These are phyloP conservation scores for Candida tammaniensis DNA, from an alignment of 805 yeast genomes.

Conservation along the genomic window DNA sequence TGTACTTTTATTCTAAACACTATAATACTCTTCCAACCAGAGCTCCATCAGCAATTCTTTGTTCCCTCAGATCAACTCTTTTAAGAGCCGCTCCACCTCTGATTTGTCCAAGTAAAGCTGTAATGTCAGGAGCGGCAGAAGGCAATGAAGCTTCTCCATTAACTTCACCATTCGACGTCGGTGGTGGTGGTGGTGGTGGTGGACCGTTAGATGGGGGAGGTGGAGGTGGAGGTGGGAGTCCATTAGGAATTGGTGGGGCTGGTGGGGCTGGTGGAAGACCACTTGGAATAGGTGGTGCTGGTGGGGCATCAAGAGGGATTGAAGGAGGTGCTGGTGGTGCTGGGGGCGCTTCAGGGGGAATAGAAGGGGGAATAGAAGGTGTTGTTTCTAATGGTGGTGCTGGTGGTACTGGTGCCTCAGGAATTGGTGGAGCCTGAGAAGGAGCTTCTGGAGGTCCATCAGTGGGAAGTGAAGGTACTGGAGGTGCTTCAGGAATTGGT, in stretches of 20 bases:
- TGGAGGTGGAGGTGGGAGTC: conserved; percentile 23
- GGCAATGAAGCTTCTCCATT: conserved; percentile 25
- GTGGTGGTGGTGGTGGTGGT: conserved; percentile 20
- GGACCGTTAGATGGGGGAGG: conserved; percentile 14
- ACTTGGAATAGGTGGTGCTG: conserved; percentile 24
- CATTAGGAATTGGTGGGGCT: conserved; percentile 18
- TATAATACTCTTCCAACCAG: conserved; percentile 49
- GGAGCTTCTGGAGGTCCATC: conserved; percentile 7
- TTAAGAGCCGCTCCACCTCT: conserved; percentile 49
- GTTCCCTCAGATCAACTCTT: conserved; percentile 48
- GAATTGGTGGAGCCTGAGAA: conserved; percentile 2
- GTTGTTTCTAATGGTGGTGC: too few species aligned
- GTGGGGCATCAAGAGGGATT: conserved; percentile 15
- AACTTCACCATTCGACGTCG: conserved; percentile 26
- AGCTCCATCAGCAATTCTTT: conserved; percentile 45
- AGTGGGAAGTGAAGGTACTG: not conserved
- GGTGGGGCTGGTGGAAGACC: conserved; percentile 25
- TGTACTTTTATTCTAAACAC: conserved; percentile 1
- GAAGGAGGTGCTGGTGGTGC: conserved; percentile 24
- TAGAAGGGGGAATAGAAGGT: conserved; percentile 9
- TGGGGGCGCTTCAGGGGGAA: conserved; percentile 18
- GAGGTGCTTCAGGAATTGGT: not conserved
- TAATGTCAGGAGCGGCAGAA: conserved; percentile 33
- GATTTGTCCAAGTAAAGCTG: conserved; percentile 57
- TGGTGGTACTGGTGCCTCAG: conserved; percentile 1